Evolutionary conservation across 768 basidiomycete genomes (phyloP).

Genomic region (Mycena galopus): DNA sequence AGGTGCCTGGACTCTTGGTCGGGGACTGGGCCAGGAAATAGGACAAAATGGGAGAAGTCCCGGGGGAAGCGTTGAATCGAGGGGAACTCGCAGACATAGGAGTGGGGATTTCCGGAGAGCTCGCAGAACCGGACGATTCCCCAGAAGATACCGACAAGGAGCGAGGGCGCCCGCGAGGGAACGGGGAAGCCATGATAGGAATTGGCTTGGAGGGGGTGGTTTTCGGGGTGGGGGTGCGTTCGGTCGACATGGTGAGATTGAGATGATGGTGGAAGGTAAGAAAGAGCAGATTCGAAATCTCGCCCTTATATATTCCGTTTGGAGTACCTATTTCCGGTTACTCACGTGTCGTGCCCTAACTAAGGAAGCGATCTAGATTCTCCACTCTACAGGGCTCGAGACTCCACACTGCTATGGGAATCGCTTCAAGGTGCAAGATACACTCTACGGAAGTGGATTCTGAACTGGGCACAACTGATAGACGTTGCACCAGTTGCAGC

Average conservation of each 20-base stretch:
- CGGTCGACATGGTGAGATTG: constrained; percentile 47
- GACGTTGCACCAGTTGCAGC: neutral
- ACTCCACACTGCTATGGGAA: constrained; percentile 17
- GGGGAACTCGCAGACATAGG: constrained; percentile 59
- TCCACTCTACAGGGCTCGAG: neutral
- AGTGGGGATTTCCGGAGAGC: constrained; percentile 66
- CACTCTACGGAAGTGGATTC: neutral
- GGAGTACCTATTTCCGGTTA: neutral
- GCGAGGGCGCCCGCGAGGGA: constrained; percentile 60
- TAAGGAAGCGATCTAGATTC: neutral
- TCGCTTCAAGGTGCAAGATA: neutral
- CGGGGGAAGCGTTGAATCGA: constrained; percentile 64
- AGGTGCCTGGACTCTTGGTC: constrained; percentile 64
- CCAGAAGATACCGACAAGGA: constrained; percentile 74
- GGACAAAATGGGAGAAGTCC: constrained; percentile 77
- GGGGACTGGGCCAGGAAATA: constrained; percentile 78
- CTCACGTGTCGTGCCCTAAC: neutral
- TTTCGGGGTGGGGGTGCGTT: constrained; percentile 47
- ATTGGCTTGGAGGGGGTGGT: constrained; percentile 58
- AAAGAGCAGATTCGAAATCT: neutral
- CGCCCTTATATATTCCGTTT: constrained; percentile 15
- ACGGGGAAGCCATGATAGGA: constrained; percentile 72
- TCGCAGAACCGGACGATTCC: constrained; percentile 63
- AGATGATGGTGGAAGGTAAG: constrained; percentile 31
- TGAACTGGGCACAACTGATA: neutral